A percentile compares a stretch with the other conserved stretches of the same genome.
phyloP scores from a whole-genome alignment of 192 early-diverging fungal species.

The Podila epigama region DNA sequence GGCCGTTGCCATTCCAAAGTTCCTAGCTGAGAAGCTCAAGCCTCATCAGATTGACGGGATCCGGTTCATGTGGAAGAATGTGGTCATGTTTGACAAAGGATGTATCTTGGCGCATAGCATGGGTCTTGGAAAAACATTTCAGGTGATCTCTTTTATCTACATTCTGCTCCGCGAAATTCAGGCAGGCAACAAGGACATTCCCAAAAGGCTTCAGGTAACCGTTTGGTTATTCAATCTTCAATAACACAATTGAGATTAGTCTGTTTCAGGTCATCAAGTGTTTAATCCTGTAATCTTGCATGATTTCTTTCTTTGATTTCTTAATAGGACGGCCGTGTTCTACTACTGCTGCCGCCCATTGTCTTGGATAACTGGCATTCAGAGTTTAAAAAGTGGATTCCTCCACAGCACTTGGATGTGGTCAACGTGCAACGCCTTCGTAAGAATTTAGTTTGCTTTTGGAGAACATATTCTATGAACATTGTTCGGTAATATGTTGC shows the following conservation, averaged over 20 bases:
- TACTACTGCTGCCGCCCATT: slow-evolving; percentile 78
- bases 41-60: slow-evolving; percentile 81
- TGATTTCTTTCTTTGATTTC: neutral
- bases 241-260: too few species aligned
- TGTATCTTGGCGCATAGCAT: slow-evolving; percentile 87
- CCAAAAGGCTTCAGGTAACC: slow-evolving; percentile 56
- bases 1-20: slow-evolving; percentile 61
- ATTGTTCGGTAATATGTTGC: neutral
- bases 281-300: neutral
- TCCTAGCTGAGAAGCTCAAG: slow-evolving; percentile 65
- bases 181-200: slow-evolving; percentile 57
- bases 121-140: slow-evolving; percentile 84
- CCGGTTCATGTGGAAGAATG: slow-evolving; percentile 82
- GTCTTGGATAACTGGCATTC: slow-evolving; percentile 76
- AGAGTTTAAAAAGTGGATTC: slow-evolving; percentile 78
- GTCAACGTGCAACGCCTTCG: slow-evolving; percentile 50
- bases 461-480: neutral
- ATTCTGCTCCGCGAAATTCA: slow-evolving; percentile 71
- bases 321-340: slow-evolving; percentile 54
- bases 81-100: slow-evolving; percentile 75
- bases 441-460: slow-evolving; percentile 39
- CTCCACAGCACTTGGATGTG: slow-evolving; percentile 13
- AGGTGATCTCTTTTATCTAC: slow-evolving; percentile 75
- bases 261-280: neutral
- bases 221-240: neutral